Percentiles rank a stretch among this genome's conserved stretches.
Evolutionary conservation across 2,329 filamentous ascomycete genomes (phyloP).

Genomic region (Immersiporthe knoxdaviesiana): DNA sequence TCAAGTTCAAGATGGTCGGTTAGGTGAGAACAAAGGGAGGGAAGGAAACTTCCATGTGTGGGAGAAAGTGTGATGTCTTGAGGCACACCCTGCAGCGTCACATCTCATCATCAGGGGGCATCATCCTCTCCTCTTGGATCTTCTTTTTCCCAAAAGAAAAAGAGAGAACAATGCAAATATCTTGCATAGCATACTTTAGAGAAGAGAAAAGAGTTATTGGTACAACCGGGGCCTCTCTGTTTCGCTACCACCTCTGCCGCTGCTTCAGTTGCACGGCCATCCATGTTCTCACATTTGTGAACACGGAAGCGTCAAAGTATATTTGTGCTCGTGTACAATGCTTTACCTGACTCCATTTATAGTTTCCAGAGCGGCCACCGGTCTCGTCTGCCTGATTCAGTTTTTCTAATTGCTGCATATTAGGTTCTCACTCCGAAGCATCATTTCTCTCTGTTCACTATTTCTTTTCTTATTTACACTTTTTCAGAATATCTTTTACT

Average conservation of each 20-base stretch:
- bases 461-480: too few relatives aligned
- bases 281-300: background rate
- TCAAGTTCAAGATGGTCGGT: conserved; percentile 61
- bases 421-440: background rate
- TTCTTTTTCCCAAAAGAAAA: background rate
- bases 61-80: background rate
- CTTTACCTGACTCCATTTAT: background rate
- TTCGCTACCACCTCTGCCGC: background rate
- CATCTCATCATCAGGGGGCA: background rate
- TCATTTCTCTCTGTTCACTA: background rate
- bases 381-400: background rate
- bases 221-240: background rate
- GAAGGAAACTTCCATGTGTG: background rate
- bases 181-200: background rate
- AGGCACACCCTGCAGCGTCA: background rate
- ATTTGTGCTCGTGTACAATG: background rate
- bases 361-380: background rate
- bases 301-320: background rate
- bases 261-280: background rate
- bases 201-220: background rate
- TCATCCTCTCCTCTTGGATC: background rate
- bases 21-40: conserved; percentile 5
- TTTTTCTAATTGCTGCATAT: background rate
- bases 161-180: background rate
- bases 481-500: too few relatives aligned